A percentile compares a stretch with the other conserved stretches of the same genome.
Conservation (phyloP, 73 alveolate species). For the Paramecium bursaria region DNA sequence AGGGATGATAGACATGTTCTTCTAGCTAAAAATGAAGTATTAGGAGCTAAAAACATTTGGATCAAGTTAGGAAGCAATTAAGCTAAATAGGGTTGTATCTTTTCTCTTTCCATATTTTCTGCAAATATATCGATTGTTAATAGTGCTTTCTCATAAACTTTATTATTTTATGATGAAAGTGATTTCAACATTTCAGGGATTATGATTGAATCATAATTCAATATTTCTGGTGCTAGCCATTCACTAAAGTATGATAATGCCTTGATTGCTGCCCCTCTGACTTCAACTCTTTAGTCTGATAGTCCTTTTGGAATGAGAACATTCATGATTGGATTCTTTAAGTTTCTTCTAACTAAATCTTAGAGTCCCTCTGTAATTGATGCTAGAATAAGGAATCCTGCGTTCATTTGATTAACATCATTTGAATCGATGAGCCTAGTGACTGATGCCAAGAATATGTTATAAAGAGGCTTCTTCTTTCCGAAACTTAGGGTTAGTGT, state of each 20-base stretch:
- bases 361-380: conserved; percentile 62
- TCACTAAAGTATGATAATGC: conserved; percentile 68
- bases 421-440: conserved; percentile 53
- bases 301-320: conserved; percentile 65
- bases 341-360: conserved; percentile 53
- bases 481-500: conserved; percentile 17
- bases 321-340: conserved; percentile 64
- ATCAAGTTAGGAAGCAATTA: conserved; percentile 42
- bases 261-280: conserved; percentile 70
- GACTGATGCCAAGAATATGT: conserved; percentile 59
- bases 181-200: conserved; percentile 62
- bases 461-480: conserved; percentile 50
- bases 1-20: conserved; percentile 60
- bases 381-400: conserved; percentile 68
- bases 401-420: conserved; percentile 61
- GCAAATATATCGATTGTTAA: conserved; percentile 65
- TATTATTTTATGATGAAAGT: conserved; percentile 18
- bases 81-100: conserved; percentile 28
- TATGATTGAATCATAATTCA: conserved; percentile 45
- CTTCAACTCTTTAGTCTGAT: conserved; percentile 40
- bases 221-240: conserved; percentile 62
- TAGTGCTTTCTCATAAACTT: conserved; percentile 63
- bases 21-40: conserved; percentile 58
- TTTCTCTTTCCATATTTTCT: conserved; percentile 65
- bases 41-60: conserved; percentile 18